These are phyloP conservation scores for Pulveroboletus sp. DNA, from an alignment of 768 basidiomycete species.

Conservation along the genomic window DNA sequence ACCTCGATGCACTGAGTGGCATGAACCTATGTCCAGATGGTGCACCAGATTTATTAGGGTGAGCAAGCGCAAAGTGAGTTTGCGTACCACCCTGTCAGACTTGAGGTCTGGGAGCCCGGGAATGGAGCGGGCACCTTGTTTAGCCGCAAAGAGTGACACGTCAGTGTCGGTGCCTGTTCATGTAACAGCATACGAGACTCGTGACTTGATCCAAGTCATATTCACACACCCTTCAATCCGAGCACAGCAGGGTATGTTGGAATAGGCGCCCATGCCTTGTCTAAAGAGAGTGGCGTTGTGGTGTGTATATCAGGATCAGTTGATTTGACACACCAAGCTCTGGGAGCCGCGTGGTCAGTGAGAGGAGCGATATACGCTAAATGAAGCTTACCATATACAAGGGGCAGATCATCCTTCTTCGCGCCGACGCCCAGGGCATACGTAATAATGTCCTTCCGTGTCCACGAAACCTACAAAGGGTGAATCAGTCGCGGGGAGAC, in stretches of 20 bases:
- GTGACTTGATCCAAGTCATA: not conserved
- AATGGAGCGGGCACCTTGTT: constrained; percentile 33
- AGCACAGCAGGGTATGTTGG: constrained; percentile 86
- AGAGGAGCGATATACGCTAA: not conserved
- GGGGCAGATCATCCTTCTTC: constrained; percentile 62
- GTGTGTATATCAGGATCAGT: not conserved
- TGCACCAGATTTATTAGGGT: not conserved
- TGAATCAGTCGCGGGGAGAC: not conserved
- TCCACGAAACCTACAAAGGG: constrained; percentile 66
- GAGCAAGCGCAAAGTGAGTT: not conserved
- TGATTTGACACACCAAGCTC: constrained; percentile 44
- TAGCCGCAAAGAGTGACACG: constrained; percentile 62
- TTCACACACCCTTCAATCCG: constrained; percentile 52
- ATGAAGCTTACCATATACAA: constrained; percentile 60
- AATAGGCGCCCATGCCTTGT: constrained; percentile 66
- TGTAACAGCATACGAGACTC: not conserved
- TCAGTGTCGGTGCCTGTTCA: constrained; percentile 52
- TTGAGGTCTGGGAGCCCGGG: constrained; percentile 70
- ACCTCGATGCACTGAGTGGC: constrained; percentile 77
- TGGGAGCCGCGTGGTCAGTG: constrained; percentile 14
- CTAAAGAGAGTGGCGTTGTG: constrained; percentile 28
- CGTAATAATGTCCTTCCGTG: constrained; percentile 72
- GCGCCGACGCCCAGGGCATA: constrained; percentile 83
- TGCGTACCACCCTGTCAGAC: constrained; percentile 62
- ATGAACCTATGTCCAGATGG: constrained; percentile 52